These are phyloP conservation scores for Sporothrix schenckii DNA, from an alignment of 2,329 filamentous ascomycete genomes.

Conservation along the genomic window DNA sequence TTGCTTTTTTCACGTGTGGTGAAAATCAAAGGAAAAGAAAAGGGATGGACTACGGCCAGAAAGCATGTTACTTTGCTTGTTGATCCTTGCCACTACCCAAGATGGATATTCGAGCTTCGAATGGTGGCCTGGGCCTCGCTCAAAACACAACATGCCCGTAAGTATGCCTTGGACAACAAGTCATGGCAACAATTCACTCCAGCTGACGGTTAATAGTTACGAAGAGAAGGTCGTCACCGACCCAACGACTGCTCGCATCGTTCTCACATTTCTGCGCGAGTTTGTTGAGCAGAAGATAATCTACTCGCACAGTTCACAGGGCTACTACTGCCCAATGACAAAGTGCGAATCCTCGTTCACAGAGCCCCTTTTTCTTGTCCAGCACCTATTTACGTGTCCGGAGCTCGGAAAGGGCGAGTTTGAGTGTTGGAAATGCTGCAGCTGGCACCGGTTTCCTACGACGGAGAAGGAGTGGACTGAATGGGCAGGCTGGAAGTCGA, in stretches of 20 bases:
- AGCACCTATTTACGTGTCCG: constrained; percentile 40
- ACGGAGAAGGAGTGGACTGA: constrained; percentile 42
- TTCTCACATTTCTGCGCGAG: constrained; percentile 41
- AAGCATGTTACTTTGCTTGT: constrained; percentile 14
- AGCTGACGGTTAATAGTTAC: constrained; percentile 35
- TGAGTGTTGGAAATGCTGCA: constrained; percentile 40
- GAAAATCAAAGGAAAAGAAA: neutral
- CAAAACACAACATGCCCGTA: constrained; percentile 30
- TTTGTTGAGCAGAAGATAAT: constrained; percentile 38
- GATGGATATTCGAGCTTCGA: constrained; percentile 24
- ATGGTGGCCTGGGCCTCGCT: constrained; percentile 22
- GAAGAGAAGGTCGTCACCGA: constrained; percentile 40
- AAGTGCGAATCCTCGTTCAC: constrained; percentile 37
- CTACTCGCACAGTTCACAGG: constrained; percentile 34
- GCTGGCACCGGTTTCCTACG: constrained; percentile 40
- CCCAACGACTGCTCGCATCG: constrained; percentile 40
- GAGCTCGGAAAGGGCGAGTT: constrained; percentile 40
- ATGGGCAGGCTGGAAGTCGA: constrained; percentile 39
- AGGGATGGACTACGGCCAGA: neutral
- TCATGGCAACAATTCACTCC: neutral
- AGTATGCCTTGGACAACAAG: neutral
- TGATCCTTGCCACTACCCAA: constrained; percentile 1
- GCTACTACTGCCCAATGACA: constrained; percentile 41
- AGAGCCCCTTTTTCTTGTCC: constrained; percentile 39
- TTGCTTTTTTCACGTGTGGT: neutral